A percentile compares a stretch with the other conserved stretches of the same genome.
Conservation (phyloP, 2,329 filamentous ascomycete genomes). For the Colletotrichum sp. region DNA sequence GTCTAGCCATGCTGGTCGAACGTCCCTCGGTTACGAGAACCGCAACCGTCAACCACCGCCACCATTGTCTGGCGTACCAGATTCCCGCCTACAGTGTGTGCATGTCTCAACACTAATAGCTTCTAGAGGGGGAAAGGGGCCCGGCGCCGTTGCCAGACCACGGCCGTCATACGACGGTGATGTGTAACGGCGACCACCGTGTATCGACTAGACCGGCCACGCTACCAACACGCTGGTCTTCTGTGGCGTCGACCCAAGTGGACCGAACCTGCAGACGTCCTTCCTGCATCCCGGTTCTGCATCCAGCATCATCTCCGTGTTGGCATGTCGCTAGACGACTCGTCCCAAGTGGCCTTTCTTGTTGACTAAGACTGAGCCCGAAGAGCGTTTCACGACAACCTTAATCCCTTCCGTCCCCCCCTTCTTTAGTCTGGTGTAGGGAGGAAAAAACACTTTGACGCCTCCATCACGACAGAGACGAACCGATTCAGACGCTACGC, state of each 20-base stretch:
- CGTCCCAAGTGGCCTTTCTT: conserved; percentile 4
- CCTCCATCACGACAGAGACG: conserved; percentile 4
- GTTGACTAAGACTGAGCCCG: conserved; percentile 5
- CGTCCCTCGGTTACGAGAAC: background rate
- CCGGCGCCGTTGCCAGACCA: background rate
- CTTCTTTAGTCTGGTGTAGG: background rate
- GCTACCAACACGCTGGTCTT: conserved; percentile 5
- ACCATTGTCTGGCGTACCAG: background rate
- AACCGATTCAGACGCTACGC: background rate
- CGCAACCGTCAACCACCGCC: background rate
- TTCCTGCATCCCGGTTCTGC: background rate
- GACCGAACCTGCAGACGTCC: background rate
- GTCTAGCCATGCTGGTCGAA: background rate
- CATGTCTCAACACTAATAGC: background rate
- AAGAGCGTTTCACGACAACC: conserved; percentile 14
- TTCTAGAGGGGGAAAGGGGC: background rate
- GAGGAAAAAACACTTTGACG: background rate
- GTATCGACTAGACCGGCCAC: background rate
- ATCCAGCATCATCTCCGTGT: conserved; percentile 19
- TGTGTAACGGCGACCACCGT: background rate
- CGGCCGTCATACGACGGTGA: background rate
- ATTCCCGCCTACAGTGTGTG: background rate
- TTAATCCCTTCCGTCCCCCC: conserved; percentile 5
- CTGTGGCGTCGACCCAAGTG: conserved; percentile 16
- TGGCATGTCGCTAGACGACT: conserved; percentile 12